Evolutionary conservation across 2,329 filamentous ascomycete genomes (phyloP), one percentile per base, ranked within the genome.

Genomic region (Fusarium dlaminii): DNA sequence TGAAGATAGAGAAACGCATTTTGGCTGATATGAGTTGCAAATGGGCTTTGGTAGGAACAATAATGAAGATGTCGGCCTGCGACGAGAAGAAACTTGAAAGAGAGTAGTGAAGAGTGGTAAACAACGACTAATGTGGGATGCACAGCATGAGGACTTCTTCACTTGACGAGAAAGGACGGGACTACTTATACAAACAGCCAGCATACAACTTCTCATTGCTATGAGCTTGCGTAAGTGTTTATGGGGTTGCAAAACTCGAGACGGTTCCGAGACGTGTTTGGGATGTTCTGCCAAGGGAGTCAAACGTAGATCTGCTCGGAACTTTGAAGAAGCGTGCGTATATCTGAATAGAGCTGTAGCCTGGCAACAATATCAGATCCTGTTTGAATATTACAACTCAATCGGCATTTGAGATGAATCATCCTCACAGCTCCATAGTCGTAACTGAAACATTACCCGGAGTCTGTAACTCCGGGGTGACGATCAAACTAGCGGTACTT

Each of bases 1-100:
- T 82, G 76, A 86, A 71, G 71, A 85, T 70, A 67, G 85, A 84
- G 84, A 86, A 86, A 84, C 88, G 86, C 88, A 90, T 90, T 68
- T 84, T 89, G 85, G 82, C 79, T 75, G 45, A 42, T 58, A 37
- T 37, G 20, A 48, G 40, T 52, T 51, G 59, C 60, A 54, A 63
- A 77, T 69, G 74, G 75, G 43, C 34, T 45, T 49, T 57, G 46
- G 39, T 63, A 58, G 42, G 46, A 48, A 15, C 74, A 60, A 74
- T 80, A 75, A 79, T 76, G 66, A 64, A 77, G 36, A 81, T 80
- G 86, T 88, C 86, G 87, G 79, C 86, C 87, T 85, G 87, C 87
- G 87, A 88, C 86, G 79, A 82, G 78, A 78, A 80, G 52, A 68
- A 57, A 61, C 52, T 56, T 64, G 45, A 43, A 61, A 56, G 37